A percentile compares a stretch with the other conserved stretches of the same genome.
phyloP scores from a whole-genome alignment of 208 protist genomes.

The Trypanosoma mega region DNA sequence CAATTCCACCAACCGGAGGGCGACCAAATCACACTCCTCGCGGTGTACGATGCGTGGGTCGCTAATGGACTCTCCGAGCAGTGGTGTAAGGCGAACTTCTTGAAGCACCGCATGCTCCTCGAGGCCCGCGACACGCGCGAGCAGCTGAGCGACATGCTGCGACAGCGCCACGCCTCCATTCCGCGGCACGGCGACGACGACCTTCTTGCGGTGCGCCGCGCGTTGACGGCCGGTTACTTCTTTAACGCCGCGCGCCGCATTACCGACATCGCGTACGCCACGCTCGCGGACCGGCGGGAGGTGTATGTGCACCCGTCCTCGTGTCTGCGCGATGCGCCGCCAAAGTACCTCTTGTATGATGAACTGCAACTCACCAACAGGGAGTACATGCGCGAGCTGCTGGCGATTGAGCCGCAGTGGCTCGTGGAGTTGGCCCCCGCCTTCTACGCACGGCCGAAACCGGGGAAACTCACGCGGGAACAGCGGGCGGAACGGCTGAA shows the following conservation, averaged over 20 bases:
- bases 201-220: slow-evolving; percentile 92
- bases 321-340: slow-evolving; percentile 79
- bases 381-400: slow-evolving; percentile 97
- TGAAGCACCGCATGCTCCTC: slow-evolving; percentile 95
- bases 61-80: slow-evolving; percentile 89
- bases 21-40: slow-evolving; percentile 97
- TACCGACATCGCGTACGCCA: slow-evolving; percentile 78
- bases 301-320: slow-evolving; percentile 89
- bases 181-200: slow-evolving; percentile 91
- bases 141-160: slow-evolving; percentile 96
- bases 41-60: slow-evolving; percentile 94
- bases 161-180: slow-evolving; percentile 92
- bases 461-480: slow-evolving; percentile 70
- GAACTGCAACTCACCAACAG: slow-evolving; percentile 96
- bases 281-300: slow-evolving; percentile 83
- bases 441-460: slow-evolving; percentile 82
- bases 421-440: slow-evolving; percentile 94
- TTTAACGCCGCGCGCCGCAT: slow-evolving; percentile 94
- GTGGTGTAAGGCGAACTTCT: slow-evolving; percentile 98
- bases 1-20: slow-evolving; percentile 96
- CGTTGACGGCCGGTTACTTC: slow-evolving; percentile 98
- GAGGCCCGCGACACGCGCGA: slow-evolving; percentile 96
- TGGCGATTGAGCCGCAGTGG: slow-evolving; percentile 94
- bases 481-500: slow-evolving; percentile 83
- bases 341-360: slow-evolving; percentile 97